These are phyloP conservation scores for Crucibulum parvulum DNA, from an alignment of 1,284 basidiomycete species.

Conservation along the genomic window DNA sequence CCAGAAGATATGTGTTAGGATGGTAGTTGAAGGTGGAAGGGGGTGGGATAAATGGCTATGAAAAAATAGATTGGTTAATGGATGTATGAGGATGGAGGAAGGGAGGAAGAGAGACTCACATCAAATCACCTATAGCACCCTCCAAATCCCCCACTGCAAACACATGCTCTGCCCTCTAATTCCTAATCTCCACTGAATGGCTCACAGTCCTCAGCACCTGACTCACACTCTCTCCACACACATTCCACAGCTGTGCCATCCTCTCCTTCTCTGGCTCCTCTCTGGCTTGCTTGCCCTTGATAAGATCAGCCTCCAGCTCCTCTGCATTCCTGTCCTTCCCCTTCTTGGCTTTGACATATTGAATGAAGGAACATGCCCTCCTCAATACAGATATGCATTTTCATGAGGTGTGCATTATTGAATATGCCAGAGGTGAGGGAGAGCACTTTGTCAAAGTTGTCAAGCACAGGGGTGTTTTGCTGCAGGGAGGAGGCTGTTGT, in stretches of 20 bases:
- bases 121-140: constrained; percentile 85
- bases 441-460: constrained; percentile 90
- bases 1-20: constrained; percentile 79
- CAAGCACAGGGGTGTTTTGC: constrained; percentile 75
- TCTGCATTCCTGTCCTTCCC: constrained; percentile 58
- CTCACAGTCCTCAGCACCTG: constrained; percentile 76
- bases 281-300: constrained; percentile 60
- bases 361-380: constrained; percentile 72
- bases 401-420: constrained; percentile 84
- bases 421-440: constrained; percentile 75
- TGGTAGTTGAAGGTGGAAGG: constrained; percentile 69
- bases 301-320: constrained; percentile 64
- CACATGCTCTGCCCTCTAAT: constrained; percentile 80
- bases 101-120: constrained; percentile 49
- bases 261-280: constrained; percentile 68
- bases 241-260: constrained; percentile 73
- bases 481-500: constrained; percentile 88
- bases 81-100: not conserved
- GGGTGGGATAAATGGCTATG: constrained; percentile 78
- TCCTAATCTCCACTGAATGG: constrained; percentile 73
- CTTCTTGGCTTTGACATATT: constrained; percentile 57
- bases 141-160: constrained; percentile 83
- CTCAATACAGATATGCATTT: constrained; percentile 81
- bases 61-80: not conserved
- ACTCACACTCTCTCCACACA: constrained; percentile 79